A percentile compares a stretch with the other conserved stretches of the same genome.
Conservation (phyloP, 371 early-diverging fungal species). For the Blakeslea trispora region DNA sequence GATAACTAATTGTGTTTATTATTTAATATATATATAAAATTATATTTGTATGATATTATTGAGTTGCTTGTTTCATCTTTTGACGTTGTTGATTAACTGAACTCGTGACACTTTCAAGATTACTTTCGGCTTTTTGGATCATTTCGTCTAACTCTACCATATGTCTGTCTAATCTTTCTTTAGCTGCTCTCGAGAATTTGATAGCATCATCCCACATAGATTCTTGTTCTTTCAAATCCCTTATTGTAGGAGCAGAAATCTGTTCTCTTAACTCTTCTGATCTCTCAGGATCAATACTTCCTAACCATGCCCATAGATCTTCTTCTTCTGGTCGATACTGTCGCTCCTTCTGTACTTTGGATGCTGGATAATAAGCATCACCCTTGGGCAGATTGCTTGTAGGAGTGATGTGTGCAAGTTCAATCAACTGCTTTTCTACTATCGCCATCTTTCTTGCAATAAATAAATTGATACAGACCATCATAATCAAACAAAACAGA, state of each 20-base stretch:
- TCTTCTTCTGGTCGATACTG: constrained; percentile 1
- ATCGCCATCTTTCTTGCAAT: constrained; percentile 45
- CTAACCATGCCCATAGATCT: constrained; percentile 13
- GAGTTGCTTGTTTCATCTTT: constrained; percentile 10
- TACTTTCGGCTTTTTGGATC: constrained; percentile 40
- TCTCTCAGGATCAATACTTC: constrained; percentile 1
- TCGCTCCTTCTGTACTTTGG: background rate
- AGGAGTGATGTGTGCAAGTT: background rate
- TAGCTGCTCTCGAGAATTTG: constrained; percentile 24
- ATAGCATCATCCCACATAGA: constrained; percentile 4
- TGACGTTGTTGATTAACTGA: constrained; percentile 33
- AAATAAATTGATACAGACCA: constrained; percentile 39
- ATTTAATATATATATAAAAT: background rate
- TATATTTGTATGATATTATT: background rate
- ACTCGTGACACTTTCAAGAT: constrained; percentile 39
- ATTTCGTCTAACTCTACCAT: constrained; percentile 40
- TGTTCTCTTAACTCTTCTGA: background rate
- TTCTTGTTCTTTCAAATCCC: constrained; percentile 4
- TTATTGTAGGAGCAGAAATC: background rate
- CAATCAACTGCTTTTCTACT: constrained; percentile 34
- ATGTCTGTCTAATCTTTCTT: constrained; percentile 33
- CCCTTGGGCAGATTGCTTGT: no score
- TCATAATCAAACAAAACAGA: constrained; percentile 35
- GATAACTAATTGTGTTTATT: background rate
- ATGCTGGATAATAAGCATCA: no score